Evolutionary conservation across 352 stramenopile species (phyloP), one percentile per base, ranked within the genome.

Genomic region (Pythium chondricola): DNA sequence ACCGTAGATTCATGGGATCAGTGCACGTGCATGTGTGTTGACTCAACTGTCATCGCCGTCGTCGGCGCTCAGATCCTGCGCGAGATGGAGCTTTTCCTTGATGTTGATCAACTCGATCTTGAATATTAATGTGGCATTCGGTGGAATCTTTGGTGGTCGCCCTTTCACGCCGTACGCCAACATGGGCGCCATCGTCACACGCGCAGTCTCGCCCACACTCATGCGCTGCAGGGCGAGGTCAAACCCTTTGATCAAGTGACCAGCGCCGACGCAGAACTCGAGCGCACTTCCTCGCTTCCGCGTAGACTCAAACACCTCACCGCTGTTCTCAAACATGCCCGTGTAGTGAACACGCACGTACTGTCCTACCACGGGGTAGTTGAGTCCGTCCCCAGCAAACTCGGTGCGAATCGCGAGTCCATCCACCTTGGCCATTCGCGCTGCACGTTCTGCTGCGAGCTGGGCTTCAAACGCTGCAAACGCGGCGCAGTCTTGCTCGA

Each of bases 81-180:
- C 46, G 26, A 73, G 57, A 18, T 75, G 58, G 31, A 85, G 52
- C 47, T 84, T 89, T 49, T 88, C 79, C 43, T 88, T 82, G 59
- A 91, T 83, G 32, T 62, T 78, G 47, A 91, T 88, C 17, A 91
- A 67, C 48, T 91, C 76, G 48, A 88, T 85, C 35, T 77, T 80
- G 48, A 88, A 91, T 21, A 88, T 62, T 0, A 91, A 64, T n/a
- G 73, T 79, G 6, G 74, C 62, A 29, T 79, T 88, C 9, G 71
- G 69, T 0, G 80, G 80, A 27, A 91, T 88, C 37, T 74, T 71
- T 21, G 80, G 80, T 8, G 74, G 70, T 20, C 67, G 56, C 2
- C 80, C 80, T 43, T 82, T 82, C n/a, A 84, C 67, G 3, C 80
- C 80, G 44, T 91, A 91, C 13, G 74, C 80, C 25, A 88, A 61